Evolutionary conservation across 371 early-diverging fungal species (phyloP), one percentile per base, ranked within the genome.

Genomic region (Mortierella sp.): DNA sequence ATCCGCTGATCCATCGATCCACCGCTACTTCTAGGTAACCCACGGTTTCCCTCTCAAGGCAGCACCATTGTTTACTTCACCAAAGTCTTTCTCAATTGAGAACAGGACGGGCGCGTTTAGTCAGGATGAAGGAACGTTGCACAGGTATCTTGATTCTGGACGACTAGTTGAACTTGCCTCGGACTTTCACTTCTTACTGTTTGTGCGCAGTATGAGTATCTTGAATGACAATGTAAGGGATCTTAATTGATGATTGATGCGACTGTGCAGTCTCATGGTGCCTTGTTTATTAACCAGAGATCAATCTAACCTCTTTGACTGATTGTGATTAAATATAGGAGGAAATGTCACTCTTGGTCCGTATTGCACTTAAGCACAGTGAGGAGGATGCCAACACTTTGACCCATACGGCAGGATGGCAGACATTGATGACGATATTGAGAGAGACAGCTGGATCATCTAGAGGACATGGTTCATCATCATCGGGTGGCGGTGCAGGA

Each of bases 41-140:
- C 91, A 97, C 64, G 98, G 99, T 12, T 97, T 96, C 83, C 99
- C 99, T 14, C 87, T 90, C 45, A 85, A 85, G 7, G 92, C 96
- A 5, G 83, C 83, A 12, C 95, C 96, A 7, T 71, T 91, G 44
- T 99, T 98, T 77, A 86, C 74, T 25, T 79, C 90, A 4, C 23
- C 75, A 14, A 76, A 70, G 25, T 70, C 79, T 9, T 96, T 95
- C 77, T 84, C 87, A 4, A 88, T 93, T 46, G 96, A 92, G 71
- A 96, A 98, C 81, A 88, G 97, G 64, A 70, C 63, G 4, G 74
- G 64, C 4, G 68, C 57, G 14, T 65, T 64, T 56, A 47, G 48
- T 1, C 81, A 72, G 64, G 67, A 66, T 51, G 82, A 69, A 30
- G 75, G 50, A 58, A 82, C 85, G 47, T 30, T 87, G 70, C 57